These are phyloP conservation scores for Zygoascus meyerae DNA, from an alignment of 1,139 yeast species.

Conservation along the genomic window DNA sequence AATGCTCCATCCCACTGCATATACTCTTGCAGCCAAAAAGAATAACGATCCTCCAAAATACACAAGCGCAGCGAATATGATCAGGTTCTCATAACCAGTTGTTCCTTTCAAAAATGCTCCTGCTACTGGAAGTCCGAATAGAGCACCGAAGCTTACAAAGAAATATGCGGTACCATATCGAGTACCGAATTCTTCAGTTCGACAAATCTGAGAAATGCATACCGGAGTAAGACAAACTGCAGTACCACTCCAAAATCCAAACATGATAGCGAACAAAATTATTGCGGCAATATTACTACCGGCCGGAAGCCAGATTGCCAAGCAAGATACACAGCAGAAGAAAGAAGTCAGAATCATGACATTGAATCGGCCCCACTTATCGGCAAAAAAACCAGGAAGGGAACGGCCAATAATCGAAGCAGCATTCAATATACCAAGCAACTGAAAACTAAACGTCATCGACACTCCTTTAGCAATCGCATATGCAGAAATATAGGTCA, in stretches of 20 bases:
- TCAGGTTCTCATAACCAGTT: constrained; percentile 28
- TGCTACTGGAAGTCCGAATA: constrained; percentile 49
- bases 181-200: constrained; percentile 59
- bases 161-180: constrained; percentile 66
- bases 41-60: constrained; percentile 25
- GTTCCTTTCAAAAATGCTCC: constrained; percentile 39
- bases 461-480: constrained; percentile 42
- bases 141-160: constrained; percentile 53
- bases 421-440: constrained; percentile 42
- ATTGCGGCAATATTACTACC: constrained; percentile 39
- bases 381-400: constrained; percentile 46
- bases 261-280: constrained; percentile 44
- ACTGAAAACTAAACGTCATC: constrained; percentile 40
- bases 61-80: constrained; percentile 28
- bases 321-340: constrained; percentile 33
- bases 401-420: constrained; percentile 46
- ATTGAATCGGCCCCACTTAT: constrained; percentile 47
- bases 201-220: constrained; percentile 51
- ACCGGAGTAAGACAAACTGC: constrained; percentile 45
- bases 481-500: constrained; percentile 49
- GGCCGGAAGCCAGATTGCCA: constrained; percentile 50
- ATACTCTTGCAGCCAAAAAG: constrained; percentile 25
- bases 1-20: constrained; percentile 26
- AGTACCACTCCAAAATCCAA: constrained; percentile 51
- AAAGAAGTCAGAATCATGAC: constrained; percentile 42